Base-by-base conservation (phyloP, 176 grass and related monocot genomes). In the Pontederia crassipes region DNA sequence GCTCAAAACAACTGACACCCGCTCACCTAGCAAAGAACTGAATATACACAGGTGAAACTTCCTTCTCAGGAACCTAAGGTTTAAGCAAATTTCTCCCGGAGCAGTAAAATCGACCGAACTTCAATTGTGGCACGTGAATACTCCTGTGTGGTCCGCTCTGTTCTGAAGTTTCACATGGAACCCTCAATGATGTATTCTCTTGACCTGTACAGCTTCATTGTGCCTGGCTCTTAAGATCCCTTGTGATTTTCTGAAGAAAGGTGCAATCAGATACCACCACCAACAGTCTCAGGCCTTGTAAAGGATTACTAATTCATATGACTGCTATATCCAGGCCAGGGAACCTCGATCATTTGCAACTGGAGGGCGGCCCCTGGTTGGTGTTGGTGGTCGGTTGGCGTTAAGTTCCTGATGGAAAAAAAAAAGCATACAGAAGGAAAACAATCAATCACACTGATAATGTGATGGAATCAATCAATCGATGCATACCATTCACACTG, bases 301-400 rank as follows among this genome's bases (percentile, higher is more conserved):
- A 65, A 45, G 18, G 6, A 28, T 27, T 10, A 64, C 16, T 45
- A 17, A 63, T 63, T 12, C 10, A 49, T 10, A 14, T 51, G 40
- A 71, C 28, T 55, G 77, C 58, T 98, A 93, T 79, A 98, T 98
- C 94, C 94, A 98, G 55, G 94, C 94, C 55, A 93, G 84, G 77
- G 87, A 83, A 52, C 88, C 85, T 77, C 88, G 75, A 76, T 98
- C 94, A 49, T 86, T 89, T 53, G 81, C 85, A 72, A 77, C 74
- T 78, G 89, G 94, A 14, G 94, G 85, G 32, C 94, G 94, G 49
- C 88, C 94, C 75, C 94, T 81, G 29, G 94, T 98, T 47, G 94
- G 94, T 18, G 94, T 98, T 57, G 94, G 68, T n/a, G 94, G 94
- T 79, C 94, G 82, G 73, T 98, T 98, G 27, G 94, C 94, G 81